These are phyloP conservation scores for Senecio squalidus DNA, from an alignment of 140 eudicot species.

Conservation along the genomic window DNA sequence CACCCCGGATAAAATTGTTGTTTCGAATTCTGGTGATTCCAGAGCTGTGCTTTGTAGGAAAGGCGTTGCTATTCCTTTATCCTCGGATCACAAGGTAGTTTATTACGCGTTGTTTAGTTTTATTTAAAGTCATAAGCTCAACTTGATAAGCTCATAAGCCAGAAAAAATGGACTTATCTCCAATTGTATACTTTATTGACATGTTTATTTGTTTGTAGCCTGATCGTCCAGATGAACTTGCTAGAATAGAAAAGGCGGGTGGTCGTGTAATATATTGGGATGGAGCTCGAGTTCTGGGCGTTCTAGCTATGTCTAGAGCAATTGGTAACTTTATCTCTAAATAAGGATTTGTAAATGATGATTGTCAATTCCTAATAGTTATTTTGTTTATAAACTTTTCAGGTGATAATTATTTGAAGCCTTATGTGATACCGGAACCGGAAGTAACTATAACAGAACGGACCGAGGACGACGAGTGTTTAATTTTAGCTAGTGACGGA, in stretches of 20 bases:
- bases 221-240: conserved; percentile 80
- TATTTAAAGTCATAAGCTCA: no score
- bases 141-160: no score
- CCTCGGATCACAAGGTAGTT: conserved; percentile 91
- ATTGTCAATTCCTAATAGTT: no score
- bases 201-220: conserved; percentile 40
- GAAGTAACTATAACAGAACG: conserved; percentile 84
- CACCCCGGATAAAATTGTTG: conserved; percentile 52
- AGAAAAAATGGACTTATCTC: no score
- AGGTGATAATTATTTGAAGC: conserved; percentile 85
- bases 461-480: conserved; percentile 66
- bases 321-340: conserved; percentile 35
- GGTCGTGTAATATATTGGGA: conserved; percentile 96
- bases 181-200: no score
- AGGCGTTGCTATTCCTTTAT: conserved; percentile 78
- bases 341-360: background rate
- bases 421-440: conserved; percentile 87
- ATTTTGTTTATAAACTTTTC: background rate
- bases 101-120: no score
- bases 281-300: conserved; percentile 85
- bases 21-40: conserved; percentile 86
- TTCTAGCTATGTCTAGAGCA: conserved; percentile 86
- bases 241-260: conserved; percentile 71
- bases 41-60: conserved; percentile 80
- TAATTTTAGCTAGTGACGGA: conserved; percentile 82